Base-by-base conservation (phyloP, 371 early-diverging fungal species). In the Actinomucor elegans region DNA sequence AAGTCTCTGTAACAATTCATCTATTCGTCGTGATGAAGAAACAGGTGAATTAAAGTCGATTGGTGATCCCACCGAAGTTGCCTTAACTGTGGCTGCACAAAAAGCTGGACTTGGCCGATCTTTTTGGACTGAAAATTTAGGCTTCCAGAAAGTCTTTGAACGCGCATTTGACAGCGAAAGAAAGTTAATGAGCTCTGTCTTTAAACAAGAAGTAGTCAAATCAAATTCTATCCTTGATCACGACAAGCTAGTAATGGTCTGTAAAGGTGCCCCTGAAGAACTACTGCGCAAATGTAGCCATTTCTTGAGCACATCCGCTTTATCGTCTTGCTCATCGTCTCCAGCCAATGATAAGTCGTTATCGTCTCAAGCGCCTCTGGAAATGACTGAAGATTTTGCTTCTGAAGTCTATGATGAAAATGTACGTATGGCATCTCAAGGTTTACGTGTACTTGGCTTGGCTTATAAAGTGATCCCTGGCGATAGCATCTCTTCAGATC, bases 251-350 rank as follows among this genome's bases (percentile, higher is more conserved):
- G 55, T 69, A 15, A 66, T 94, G 18, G 64, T 93, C 1, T 87
- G 80, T 48, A 96, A 96, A 65, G 97, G 97, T 34, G 96, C 96
- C 0, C 94, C 95, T 7, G 97, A 96, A 66, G 87, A 87, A 44
- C 70, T 95, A 4, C 63, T 96, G 23, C 68, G 67, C 17, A 84
- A 85, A 17, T 92, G 92, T 57, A 58, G 27, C 67, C 80, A 26
- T 66, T 81, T 37, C 62, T 61, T 91, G 18, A 28, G 45, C 21
- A 47, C 59, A 2, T 48, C 57, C 0, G 49, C 61, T 3, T 60
- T 64, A 1, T 47, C 61, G 17, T n/a, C n/a, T n/a, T n/a, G n/a
- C n/a, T n/a, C n/a, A n/a, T n/a, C n/a, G n/a, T n/a, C n/a, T n/a
- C n/a, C n/a, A n/a, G 44, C 8, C 45, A 66, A 24, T 32, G 15